These are phyloP conservation scores for Verticillium zaregamsianum DNA, from an alignment of 2,329 filamentous ascomycete genomes.

Conservation along the genomic window DNA sequence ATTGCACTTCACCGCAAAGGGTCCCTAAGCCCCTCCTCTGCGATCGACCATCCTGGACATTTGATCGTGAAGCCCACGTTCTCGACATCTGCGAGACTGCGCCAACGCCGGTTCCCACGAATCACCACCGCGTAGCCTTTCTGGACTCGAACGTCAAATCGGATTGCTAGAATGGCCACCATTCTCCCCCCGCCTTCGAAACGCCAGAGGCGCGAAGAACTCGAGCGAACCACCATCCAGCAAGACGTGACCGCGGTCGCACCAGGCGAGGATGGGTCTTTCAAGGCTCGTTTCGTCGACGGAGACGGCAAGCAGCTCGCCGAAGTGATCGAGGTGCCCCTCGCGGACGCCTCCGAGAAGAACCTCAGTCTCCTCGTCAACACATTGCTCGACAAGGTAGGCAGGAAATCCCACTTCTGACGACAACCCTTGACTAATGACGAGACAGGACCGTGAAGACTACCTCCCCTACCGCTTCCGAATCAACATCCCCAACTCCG, in stretches of 20 bases:
- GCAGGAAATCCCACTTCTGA: constrained; percentile 14
- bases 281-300: constrained; percentile 86
- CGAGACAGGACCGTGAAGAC: constrained; percentile 42
- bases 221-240: constrained; percentile 68
- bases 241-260: constrained; percentile 69
- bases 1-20: constrained; percentile 1
- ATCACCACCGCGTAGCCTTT: neutral
- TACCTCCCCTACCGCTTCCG: constrained; percentile 59
- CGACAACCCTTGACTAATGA: neutral
- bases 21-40: neutral
- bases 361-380: constrained; percentile 87
- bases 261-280: constrained; percentile 66
- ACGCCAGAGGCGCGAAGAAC: constrained; percentile 72
- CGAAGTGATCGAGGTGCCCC: constrained; percentile 68
- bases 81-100: neutral
- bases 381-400: constrained; percentile 71
- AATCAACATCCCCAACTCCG: constrained; percentile 51
- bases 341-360: constrained; percentile 81
- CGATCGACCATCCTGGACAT: neutral
- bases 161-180: constrained; percentile 63
- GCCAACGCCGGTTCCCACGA: neutral
- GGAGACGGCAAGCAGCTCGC: constrained; percentile 68
- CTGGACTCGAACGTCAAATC: neutral
- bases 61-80: neutral
- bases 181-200: constrained; percentile 82